phyloP scores from a whole-genome alignment of 2,329 filamentous ascomycete genomes.

The Monosporascus sp. region DNA sequence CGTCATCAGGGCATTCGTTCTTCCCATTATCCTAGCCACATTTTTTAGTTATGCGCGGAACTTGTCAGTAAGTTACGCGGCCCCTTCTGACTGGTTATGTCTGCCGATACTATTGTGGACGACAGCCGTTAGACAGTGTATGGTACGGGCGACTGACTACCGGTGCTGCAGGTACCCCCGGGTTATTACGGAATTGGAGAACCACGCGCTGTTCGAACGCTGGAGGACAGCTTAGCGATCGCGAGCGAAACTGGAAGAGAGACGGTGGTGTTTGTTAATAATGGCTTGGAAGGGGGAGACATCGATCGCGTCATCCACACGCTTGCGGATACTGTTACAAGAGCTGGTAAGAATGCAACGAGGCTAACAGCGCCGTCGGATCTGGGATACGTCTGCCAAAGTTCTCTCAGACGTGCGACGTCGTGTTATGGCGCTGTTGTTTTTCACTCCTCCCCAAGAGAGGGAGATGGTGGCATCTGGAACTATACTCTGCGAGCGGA shows the following conservation, averaged over 20 bases:
- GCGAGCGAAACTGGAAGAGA: slow-evolving; percentile 53
- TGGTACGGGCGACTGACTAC: neutral
- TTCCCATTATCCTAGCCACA: slow-evolving; percentile 53
- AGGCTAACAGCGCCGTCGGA: slow-evolving; percentile 51
- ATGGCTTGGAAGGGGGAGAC: slow-evolving; percentile 60
- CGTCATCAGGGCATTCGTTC: slow-evolving; percentile 50
- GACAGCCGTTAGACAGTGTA: neutral
- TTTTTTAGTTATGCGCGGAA: slow-evolving; percentile 71
- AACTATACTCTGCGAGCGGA: slow-evolving; percentile 83
- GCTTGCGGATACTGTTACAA: slow-evolving; percentile 53
- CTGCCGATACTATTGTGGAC: neutral
- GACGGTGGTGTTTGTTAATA: slow-evolving; percentile 75
- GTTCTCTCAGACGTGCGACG: slow-evolving; percentile 60
- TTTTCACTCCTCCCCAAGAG: slow-evolving; percentile 69
- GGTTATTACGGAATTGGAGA: slow-evolving; percentile 69
- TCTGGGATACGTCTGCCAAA: slow-evolving; percentile 58
- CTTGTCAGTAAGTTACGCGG: slow-evolving; percentile 2
- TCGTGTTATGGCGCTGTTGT: slow-evolving; percentile 68
- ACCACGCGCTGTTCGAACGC: slow-evolving; percentile 54
- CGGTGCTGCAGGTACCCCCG: slow-evolving; percentile 66
- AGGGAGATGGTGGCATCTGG: slow-evolving; percentile 65
- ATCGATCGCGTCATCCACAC: slow-evolving; percentile 66
- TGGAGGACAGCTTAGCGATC: slow-evolving; percentile 57
- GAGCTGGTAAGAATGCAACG: slow-evolving; percentile 50
- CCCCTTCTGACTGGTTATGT: neutral